phyloP scores from a whole-genome alignment of 306 rosid species.

The Vachellia pachyceras region DNA sequence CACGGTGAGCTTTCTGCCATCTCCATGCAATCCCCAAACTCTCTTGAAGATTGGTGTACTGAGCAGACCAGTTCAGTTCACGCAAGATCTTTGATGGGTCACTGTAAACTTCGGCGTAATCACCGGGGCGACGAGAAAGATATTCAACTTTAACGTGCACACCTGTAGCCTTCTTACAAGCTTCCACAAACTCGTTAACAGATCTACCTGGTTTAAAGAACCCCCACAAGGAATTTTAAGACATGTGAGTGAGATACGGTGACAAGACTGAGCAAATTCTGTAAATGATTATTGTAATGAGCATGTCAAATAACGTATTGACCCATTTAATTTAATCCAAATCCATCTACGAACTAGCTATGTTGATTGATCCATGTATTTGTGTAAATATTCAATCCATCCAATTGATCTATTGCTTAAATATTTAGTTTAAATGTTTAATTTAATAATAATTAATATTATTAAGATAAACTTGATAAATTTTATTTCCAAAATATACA shows the following conservation, averaged over 20 bases:
- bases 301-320: background rate
- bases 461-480: background rate
- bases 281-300: background rate
- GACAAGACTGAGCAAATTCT: background rate
- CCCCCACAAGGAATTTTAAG: constrained; percentile 10
- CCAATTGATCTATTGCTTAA: background rate
- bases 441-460: background rate
- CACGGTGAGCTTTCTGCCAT: constrained; percentile 84
- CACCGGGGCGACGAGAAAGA: constrained; percentile 95
- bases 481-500: background rate
- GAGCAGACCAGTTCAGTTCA: constrained; percentile 90
- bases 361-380: background rate
- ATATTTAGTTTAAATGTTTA: background rate
- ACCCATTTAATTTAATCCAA: background rate
- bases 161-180: constrained; percentile 93
- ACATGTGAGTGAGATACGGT: background rate
- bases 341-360: background rate
- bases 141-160: constrained; percentile 74
- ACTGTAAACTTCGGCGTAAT: constrained; percentile 89
- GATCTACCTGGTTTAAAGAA: constrained; percentile 69
- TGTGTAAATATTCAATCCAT: background rate
- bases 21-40: constrained; percentile 82
- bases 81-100: constrained; percentile 72
- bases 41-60: constrained; percentile 70
- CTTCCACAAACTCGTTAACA: constrained; percentile 91